A percentile compares a stretch with the other conserved stretches of the same genome.
Evolutionary conservation across 2,329 filamentous ascomycete species (phyloP).

Genomic region (Talaromyces sp.): DNA sequence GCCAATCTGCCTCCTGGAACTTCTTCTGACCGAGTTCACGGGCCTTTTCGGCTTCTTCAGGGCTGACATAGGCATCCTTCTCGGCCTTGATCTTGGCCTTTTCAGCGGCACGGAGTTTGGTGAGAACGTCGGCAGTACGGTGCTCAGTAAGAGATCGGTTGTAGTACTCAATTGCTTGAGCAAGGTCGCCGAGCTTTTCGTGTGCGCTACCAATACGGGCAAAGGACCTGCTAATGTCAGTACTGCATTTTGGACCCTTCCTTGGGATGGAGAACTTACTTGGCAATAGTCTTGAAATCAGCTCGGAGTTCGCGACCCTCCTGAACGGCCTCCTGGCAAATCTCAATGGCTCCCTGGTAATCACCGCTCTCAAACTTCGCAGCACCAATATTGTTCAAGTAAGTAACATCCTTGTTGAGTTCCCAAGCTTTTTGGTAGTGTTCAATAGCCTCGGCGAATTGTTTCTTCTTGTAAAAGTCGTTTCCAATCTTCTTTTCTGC

Average conservation of each 20-base stretch:
- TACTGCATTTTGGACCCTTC: neutral
- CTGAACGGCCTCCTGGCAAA: constrained; percentile 83
- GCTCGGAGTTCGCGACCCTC: constrained; percentile 86
- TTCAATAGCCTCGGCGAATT: constrained; percentile 90
- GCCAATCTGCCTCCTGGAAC: constrained; percentile 97
- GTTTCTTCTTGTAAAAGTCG: constrained; percentile 95
- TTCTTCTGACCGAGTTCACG: constrained; percentile 92
- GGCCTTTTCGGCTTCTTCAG: constrained; percentile 89
- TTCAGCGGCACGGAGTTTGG: constrained; percentile 88
- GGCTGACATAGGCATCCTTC: constrained; percentile 79
- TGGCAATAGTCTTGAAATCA: constrained; percentile 97
- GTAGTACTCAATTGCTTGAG: constrained; percentile 82
- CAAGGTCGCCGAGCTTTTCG: constrained; percentile 81
- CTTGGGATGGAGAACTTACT: constrained; percentile 51
- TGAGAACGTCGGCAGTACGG: constrained; percentile 88
- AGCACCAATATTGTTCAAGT: constrained; percentile 93
- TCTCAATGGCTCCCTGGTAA: constrained; percentile 79
- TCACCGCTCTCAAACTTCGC: constrained; percentile 97
- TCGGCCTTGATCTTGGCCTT: constrained; percentile 77
- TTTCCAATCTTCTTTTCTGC: constrained; percentile 93
- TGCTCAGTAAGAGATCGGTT: constrained; percentile 94
- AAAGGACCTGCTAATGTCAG: constrained; percentile 59
- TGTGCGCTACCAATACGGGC: constrained; percentile 91
- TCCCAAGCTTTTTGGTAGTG: constrained; percentile 98
- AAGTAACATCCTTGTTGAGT: constrained; percentile 90